phyloP scores from a whole-genome alignment of 2,329 filamentous ascomycete species.

The Penicillium sp. region DNA sequence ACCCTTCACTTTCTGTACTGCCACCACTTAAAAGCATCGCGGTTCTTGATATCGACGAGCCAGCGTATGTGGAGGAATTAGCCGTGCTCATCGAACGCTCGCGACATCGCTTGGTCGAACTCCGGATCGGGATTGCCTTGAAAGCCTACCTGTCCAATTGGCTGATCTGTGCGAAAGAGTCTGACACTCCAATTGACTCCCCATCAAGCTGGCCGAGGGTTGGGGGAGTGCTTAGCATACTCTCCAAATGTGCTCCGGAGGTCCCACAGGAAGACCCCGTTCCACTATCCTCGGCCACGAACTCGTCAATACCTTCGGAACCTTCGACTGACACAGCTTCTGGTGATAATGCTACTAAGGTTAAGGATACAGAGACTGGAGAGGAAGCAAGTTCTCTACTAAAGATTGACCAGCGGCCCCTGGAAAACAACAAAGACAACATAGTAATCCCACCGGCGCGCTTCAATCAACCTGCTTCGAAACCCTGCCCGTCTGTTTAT shows the following conservation, averaged over 20 bases:
- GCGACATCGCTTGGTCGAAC: conserved; percentile 62
- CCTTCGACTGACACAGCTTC: background rate
- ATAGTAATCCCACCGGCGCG: no score
- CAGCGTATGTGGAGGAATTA: conserved; percentile 81
- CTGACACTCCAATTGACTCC: conserved; percentile 6
- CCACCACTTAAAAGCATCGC: conserved; percentile 71
- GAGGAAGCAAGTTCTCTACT: no score
- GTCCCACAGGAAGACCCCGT: conserved; percentile 5
- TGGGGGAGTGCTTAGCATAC: conserved; percentile 35
- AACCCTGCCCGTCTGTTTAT: conserved; percentile 1
- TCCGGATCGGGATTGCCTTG: conserved; percentile 68
- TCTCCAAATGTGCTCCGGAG: conserved; percentile 17
- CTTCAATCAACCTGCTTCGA: no score
- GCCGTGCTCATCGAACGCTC: conserved; percentile 72
- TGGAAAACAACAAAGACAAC: no score
- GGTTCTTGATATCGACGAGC: conserved; percentile 76
- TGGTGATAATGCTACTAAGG: no score
- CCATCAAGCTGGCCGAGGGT: conserved; percentile 31
- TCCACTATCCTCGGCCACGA: background rate
- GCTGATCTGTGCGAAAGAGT: conserved; percentile 22
- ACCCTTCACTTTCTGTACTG: conserved; percentile 75
- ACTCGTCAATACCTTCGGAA: conserved; percentile 8
- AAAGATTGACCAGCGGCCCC: no score
- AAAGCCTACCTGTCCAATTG: conserved; percentile 28
- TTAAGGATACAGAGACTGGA: no score